Base-by-base conservation (phyloP, 371 early-diverging fungal species). In the Mortierella sp. region DNA sequence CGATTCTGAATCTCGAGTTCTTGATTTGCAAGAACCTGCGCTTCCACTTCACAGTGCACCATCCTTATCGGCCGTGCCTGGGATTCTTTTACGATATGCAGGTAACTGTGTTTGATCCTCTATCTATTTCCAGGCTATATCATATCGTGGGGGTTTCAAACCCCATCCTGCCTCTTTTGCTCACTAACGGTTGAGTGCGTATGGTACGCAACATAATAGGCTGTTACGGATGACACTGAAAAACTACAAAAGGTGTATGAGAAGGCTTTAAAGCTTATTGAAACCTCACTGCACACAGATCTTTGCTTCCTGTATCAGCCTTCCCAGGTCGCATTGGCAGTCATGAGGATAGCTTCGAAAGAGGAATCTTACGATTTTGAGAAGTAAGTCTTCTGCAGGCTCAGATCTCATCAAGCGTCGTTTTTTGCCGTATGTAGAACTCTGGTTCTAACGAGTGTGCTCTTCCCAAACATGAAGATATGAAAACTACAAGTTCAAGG, bases 21-120 rank as follows among this genome's bases (percentile, higher is more conserved):
- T 82, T 86, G 0, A 87, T 97, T 2, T 91, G 90, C 6, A 90
- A 90, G 75, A 92, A 92, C 19, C 75, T 96, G 23, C 88, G 90
- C 44, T 97, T 94, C 70, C 93, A 96, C 60, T 94, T 90, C 53
- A 82, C 88, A 34, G 87, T 93, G 2, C 93, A 93, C 66, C 95
- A 95, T 63, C 94, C 95, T 1, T 92, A 89, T 72, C 85, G 93
- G 70, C 87, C 95, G 4, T 84, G 91, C 3, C 91, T 93, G 56
- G 97, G 97, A 0, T 87, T 92, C 48, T 94, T 86, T 69, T 79
- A 93, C n/a, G 94, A 95, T 72, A 82, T 93, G 79, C 94, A 94
- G 83, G 90, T 89, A 68, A 30, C 63, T 46, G 28, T 9, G 27
- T 15, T 17, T 6, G 2, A 31, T 51, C 19, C 32, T 17, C 14